A percentile compares a stretch with the other conserved stretches of the same genome.
These are phyloP conservation scores for Fusarium sarcochroum DNA, from an alignment of 2,329 filamentous ascomycete genomes.

Conservation along the genomic window DNA sequence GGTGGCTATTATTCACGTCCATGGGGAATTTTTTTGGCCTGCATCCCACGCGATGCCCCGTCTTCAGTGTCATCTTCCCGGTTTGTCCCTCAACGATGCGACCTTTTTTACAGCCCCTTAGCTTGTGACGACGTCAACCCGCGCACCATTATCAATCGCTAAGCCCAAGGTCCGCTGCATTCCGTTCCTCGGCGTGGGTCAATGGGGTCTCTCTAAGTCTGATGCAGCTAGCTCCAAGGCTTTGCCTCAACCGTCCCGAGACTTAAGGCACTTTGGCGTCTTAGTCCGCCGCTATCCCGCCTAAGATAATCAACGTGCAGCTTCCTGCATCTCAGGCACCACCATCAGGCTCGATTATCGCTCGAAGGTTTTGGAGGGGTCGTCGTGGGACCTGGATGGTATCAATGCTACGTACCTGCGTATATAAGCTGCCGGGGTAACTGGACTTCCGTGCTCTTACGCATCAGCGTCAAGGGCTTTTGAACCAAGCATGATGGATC, in stretches of 20 bases:
- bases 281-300: constrained; percentile 32
- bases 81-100: constrained; percentile 43
- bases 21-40: constrained; percentile 36
- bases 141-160: constrained; percentile 33
- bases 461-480: background rate
- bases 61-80: constrained; percentile 38
- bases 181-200: constrained; percentile 48
- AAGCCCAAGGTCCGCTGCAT: constrained; percentile 31
- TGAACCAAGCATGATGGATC: background rate
- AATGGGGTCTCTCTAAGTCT: constrained; percentile 33
- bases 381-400: constrained; percentile 8
- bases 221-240: constrained; percentile 40
- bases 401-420: constrained; percentile 11
- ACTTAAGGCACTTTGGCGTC: constrained; percentile 32
- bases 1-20: constrained; percentile 4
- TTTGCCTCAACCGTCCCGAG: constrained; percentile 27
- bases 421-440: constrained; percentile 1
- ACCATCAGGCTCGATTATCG: constrained; percentile 32
- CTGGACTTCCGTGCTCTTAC: background rate
- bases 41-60: constrained; percentile 18
- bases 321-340: constrained; percentile 45
- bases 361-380: constrained; percentile 22
- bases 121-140: constrained; percentile 39
- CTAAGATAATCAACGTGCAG: constrained; percentile 51
- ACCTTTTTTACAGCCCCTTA: constrained; percentile 20